Evolutionary conservation across 192 early-diverging fungal genomes (phyloP), one percentile per base, ranked within the genome.

Genomic region (Backusella liffmaniae): DNA sequence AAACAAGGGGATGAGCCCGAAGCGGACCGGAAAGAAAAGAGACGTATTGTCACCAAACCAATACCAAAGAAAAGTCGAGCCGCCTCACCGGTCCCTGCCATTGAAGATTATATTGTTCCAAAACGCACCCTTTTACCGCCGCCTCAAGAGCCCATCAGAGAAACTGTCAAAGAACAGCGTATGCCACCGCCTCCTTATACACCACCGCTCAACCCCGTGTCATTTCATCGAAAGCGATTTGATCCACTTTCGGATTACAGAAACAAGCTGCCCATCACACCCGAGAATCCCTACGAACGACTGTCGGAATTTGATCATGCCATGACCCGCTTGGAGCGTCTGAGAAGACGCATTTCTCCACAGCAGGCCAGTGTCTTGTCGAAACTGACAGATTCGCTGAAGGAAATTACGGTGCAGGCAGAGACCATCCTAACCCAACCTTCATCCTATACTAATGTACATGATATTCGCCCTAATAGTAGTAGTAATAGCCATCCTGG

Each of bases 41-140:
- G 7, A 29, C 39, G 44, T 3, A 53, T 30, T 34, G 37, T 46
- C 4, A 35, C 53, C 30, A 71, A 26, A 30, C 34, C 30, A 34
- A 9, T 56, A 62, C 23, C 56, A 26, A 62, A 62, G 56, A 62
- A 62, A 12, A 26, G 9, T 29, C 21, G 56, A 30, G 56, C 56
- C 10, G 15, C 46, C 1, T 26, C 34, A 8, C 35, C 51, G 3
- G 85, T 87, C 0, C 86, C 83, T 16, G 82, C 85, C 5, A 89
- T 89, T 67, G 88, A 89, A 67, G 88, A 89, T 73, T 86, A 80
- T 36, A 84, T 86, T 51, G 41, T 69, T 5, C 79, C 85, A 32
- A 88, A 85, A 26, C 59, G 85, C 73, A 34, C 66, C 9, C 29
- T 35, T 18, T 49, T 53, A 35, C 41, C 29, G n/a, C 46, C 53